Evolutionary conservation across 768 basidiomycete species (phyloP).

Genomic region (Russula olivacea): DNA sequence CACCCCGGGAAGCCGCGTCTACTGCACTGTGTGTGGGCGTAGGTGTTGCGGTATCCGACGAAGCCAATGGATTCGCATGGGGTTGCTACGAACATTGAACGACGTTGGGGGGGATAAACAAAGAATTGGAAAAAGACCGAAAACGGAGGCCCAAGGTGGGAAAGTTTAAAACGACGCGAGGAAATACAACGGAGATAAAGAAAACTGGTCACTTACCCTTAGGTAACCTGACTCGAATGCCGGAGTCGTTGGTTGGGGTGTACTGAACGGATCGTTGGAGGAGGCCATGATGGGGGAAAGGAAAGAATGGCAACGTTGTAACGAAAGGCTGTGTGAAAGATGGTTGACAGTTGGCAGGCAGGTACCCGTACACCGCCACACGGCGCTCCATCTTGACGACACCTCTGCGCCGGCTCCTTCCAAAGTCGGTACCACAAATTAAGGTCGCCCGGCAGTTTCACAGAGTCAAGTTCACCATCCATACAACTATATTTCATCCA

Average conservation of each 20-base stretch:
- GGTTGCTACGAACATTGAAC: constrained; percentile 2
- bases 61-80: background rate
- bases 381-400: background rate
- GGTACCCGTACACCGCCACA: too few species aligned
- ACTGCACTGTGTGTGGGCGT: background rate
- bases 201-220: background rate
- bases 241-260: constrained; percentile 3
- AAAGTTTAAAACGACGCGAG: background rate
- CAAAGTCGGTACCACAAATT: background rate
- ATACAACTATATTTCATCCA: background rate
- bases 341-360: background rate
- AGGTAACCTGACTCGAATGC: background rate
- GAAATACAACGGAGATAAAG: background rate
- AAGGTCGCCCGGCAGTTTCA: background rate
- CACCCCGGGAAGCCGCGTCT: background rate
- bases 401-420: background rate
- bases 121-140: background rate
- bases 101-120: constrained; percentile 7
- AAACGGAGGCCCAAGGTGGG: too few species aligned
- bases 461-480: background rate
- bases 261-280: constrained; percentile 15
- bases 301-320: background rate
- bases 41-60: background rate
- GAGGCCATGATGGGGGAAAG: background rate
- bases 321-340: background rate